Base-by-base conservation (phyloP, 768 basidiomycete genomes). In the Sutorius australiensis region DNA sequence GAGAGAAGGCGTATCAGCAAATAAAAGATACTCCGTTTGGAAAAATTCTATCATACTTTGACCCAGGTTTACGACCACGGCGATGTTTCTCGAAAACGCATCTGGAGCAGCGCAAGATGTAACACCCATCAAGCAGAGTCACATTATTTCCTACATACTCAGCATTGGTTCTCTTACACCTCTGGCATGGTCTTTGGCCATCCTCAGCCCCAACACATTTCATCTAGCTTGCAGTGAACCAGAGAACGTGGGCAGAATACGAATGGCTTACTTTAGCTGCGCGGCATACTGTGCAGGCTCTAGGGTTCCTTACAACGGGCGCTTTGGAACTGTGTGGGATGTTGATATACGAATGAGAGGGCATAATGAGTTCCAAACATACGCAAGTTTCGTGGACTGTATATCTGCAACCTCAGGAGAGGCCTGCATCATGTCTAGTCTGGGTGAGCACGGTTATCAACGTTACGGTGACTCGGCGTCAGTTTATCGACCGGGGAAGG, bases 171-270 rank as follows among this genome's bases (percentile, higher is more conserved):
- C 90, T 85, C 65, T 82, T 86, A 73, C 90, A 93, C 46, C 90
- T 85, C 67, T 92, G 89, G 67, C 90, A 93, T 30, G 80, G 82
- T 61, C 83, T 84, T 56, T 82, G 77, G 54, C 89, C 89, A 62
- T 92, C 89, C 67, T 93, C 90, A 46, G 91, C 87, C 41, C 89
- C 90, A 54, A 92, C 89, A 62, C 90, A 93, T 69, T 92, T 91
- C 90, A 93, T 93, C 90, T 92, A 60, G 40, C 47, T 46, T 33
- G 49, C 41, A 43, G 55, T 65, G 53, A 70, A 50, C 45, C 24
- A 48, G 19, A 30, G 36, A 50, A 49, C 58, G 50, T 46, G 42
- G 48, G 51, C 54, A 48, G 49, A 55, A 55, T 53, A 50, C 37
- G 57, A 43, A 48, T 56, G 34, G 46, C 52, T 41, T 57, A 86